These are phyloP conservation scores for Corymbia calophylla DNA, from an alignment of 441 rosid species.

Conservation along the genomic window DNA sequence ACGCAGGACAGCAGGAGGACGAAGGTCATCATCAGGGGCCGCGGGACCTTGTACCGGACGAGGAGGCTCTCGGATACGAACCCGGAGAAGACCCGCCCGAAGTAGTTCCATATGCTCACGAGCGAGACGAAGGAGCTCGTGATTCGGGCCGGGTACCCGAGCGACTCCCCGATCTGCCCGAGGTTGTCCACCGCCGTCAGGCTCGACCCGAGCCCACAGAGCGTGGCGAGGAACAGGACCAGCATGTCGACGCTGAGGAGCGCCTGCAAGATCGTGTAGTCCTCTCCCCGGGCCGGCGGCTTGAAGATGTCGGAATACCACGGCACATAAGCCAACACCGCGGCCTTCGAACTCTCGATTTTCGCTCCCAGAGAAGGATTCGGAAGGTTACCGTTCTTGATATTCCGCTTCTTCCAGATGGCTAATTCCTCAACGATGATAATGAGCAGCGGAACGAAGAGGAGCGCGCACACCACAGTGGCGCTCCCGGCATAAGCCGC, in stretches of 20 bases:
- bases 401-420: slow-evolving; percentile 30
- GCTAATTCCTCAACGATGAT: slow-evolving; percentile 50
- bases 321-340: slow-evolving; percentile 16
- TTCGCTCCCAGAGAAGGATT: slow-evolving; percentile 17
- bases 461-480: slow-evolving; percentile 31
- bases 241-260: slow-evolving; percentile 67
- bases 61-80: slow-evolving; percentile 67
- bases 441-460: slow-evolving; percentile 57
- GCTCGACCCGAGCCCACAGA: slow-evolving; percentile 68
- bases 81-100: slow-evolving; percentile 76
- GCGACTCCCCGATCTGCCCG: slow-evolving; percentile 87
- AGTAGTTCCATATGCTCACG: slow-evolving; percentile 89
- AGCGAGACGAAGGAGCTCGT: slow-evolving; percentile 65
- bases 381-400: slow-evolving; percentile 16
- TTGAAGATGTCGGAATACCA: slow-evolving; percentile 43
- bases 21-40: slow-evolving; percentile 70
- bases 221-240: slow-evolving; percentile 48
- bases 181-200: slow-evolving; percentile 77
- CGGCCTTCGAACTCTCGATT: slow-evolving; percentile 1
- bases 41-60: slow-evolving; percentile 43
- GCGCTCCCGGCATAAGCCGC: slow-evolving; percentile 42
- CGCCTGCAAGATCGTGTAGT: slow-evolving; percentile 84
- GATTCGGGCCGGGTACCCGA: slow-evolving; percentile 58
- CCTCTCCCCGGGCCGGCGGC: slow-evolving; percentile 76
- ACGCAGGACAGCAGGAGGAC: slow-evolving; percentile 49